These are phyloP conservation scores for Chalciporus pseudorubinellus DNA, from an alignment of 768 basidiomycete species.

Conservation along the genomic window DNA sequence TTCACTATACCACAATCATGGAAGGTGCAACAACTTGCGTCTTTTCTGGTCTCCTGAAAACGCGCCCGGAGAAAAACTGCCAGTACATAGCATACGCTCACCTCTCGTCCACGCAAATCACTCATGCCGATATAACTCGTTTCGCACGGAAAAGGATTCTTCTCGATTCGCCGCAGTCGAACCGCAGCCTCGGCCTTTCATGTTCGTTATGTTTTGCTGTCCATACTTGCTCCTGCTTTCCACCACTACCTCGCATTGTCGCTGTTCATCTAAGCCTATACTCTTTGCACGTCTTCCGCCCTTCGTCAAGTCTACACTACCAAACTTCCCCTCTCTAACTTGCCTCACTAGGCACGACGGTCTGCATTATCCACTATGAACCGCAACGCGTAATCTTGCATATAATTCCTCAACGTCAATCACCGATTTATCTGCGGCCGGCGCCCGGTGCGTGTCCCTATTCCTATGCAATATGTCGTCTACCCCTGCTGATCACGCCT, in stretches of 20 bases:
- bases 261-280: not conserved
- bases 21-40: not conserved
- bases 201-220: conserved; percentile 2
- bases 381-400: not conserved
- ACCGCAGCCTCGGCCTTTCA: not conserved
- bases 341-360: not conserved
- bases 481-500: conserved; percentile 5
- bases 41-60: not conserved
- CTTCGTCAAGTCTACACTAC: not conserved
- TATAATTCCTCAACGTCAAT: not conserved
- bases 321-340: not conserved
- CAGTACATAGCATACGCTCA: not conserved
- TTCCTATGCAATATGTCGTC: not conserved
- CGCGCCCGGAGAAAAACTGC: not conserved
- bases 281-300: not conserved
- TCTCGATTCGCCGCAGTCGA: not conserved
- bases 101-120: not conserved
- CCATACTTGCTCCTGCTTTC: conserved; percentile 3
- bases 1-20: not conserved
- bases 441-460: conserved; percentile 8
- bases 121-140: no score
- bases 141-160: no score
- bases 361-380: no score
- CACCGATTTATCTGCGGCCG: conserved; percentile 2
- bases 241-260: not conserved